These are phyloP conservation scores for Podaxis sp. DNA, from an alignment of 768 basidiomycete species.

Conservation along the genomic window DNA sequence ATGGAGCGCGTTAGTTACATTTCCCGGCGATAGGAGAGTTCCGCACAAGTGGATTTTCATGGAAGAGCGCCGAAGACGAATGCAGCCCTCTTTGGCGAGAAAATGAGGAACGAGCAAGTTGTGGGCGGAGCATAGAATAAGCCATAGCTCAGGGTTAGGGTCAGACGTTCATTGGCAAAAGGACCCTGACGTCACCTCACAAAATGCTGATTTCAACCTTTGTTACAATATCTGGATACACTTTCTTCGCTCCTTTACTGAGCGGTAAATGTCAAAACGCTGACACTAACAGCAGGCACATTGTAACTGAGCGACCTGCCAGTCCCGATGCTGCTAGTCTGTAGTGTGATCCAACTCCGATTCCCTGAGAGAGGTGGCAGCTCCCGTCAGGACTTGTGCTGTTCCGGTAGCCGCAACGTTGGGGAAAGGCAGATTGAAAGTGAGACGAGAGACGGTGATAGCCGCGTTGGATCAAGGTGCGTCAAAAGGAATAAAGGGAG, in stretches of 20 bases:
- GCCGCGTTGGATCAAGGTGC: constrained; percentile 41
- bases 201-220: no score
- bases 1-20: background rate
- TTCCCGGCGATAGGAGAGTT: background rate
- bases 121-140: constrained; percentile 3
- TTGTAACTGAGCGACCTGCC: constrained; percentile 53
- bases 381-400: constrained; percentile 49
- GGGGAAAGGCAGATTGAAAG: constrained; percentile 54
- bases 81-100: background rate
- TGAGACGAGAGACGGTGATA: constrained; percentile 35
- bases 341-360: constrained; percentile 48
- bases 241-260: constrained; percentile 7
- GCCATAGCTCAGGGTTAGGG: background rate
- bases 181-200: no score
- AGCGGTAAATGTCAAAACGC: constrained; percentile 35
- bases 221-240: no score
- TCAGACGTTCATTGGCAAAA: background rate
- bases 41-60: constrained; percentile 59
- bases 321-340: constrained; percentile 41
- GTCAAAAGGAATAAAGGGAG: background rate
- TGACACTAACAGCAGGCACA: constrained; percentile 46
- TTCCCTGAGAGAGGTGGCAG: constrained; percentile 39
- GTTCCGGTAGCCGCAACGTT: constrained; percentile 43
- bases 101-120: background rate
- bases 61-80: constrained; percentile 17